phyloP scores from a whole-genome alignment of 192 early-diverging fungal species.

The Entophlyctis luteolus region DNA sequence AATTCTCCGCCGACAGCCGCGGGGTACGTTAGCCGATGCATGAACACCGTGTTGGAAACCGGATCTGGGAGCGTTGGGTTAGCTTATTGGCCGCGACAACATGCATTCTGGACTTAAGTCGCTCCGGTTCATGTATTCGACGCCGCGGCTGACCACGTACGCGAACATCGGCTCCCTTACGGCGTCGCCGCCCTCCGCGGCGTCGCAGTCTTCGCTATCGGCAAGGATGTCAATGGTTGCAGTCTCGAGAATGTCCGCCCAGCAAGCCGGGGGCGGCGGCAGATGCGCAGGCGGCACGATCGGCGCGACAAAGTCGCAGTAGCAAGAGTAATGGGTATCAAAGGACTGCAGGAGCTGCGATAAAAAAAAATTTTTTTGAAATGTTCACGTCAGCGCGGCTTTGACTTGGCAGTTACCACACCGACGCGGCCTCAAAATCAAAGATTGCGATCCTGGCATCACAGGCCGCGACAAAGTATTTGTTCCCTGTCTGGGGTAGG shows the following conservation, averaged over 20 bases:
- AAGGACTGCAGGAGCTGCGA: slow-evolving; percentile 54
- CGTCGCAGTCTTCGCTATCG: slow-evolving; percentile 17
- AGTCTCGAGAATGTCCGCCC: slow-evolving; percentile 20
- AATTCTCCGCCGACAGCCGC: slow-evolving; percentile 64
- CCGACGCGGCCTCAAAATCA: slow-evolving; percentile 77
- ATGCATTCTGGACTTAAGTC: slow-evolving; percentile 25
- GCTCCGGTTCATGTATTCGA: slow-evolving; percentile 85
- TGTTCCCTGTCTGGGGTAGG: slow-evolving; percentile 88
- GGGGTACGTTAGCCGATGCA: slow-evolving; percentile 86
- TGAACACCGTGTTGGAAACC: slow-evolving; percentile 78
- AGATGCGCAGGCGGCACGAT: not conserved
- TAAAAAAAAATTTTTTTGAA: not conserved
- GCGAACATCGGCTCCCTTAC: slow-evolving; percentile 45
- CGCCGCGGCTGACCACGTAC: slow-evolving; percentile 84
- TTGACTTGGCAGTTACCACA: slow-evolving; percentile 22
- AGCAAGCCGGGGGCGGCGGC: slow-evolving; percentile 26
- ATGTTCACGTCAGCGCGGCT: not conserved
- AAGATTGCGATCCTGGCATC: slow-evolving; percentile 85
- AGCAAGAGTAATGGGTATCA: slow-evolving; percentile 76
- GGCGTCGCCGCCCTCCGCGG: not conserved
- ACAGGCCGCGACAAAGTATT: slow-evolving; percentile 84
- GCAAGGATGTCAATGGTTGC: slow-evolving; percentile 29
- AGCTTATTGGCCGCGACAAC: not conserved
- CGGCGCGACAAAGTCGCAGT: slow-evolving; percentile 63
- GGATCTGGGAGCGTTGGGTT: slow-evolving; percentile 30